Conservation (phyloP, 2,329 filamentous ascomycete genomes). For the Arachnopeziza araneosa region DNA sequence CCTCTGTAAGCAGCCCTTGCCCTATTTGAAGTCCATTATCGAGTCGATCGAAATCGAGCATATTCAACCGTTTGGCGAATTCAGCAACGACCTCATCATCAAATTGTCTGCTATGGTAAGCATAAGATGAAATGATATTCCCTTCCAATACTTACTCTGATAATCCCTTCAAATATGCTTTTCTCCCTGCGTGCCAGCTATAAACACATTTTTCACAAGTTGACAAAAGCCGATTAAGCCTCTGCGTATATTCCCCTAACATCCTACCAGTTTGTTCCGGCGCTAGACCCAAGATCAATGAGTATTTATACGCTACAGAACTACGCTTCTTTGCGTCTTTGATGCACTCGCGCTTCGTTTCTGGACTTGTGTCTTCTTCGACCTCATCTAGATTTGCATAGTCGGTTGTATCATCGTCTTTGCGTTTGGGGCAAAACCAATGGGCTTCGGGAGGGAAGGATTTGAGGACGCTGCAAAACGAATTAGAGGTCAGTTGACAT, state of each 20-base stretch:
- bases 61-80: conserved; percentile 52
- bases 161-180: conserved; percentile 55
- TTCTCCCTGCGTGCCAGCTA: conserved; percentile 67
- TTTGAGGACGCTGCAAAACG: conserved; percentile 24
- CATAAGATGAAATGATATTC: not conserved
- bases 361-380: conserved; percentile 42
- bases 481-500: conserved; percentile 4
- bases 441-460: conserved; percentile 42
- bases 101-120: conserved; percentile 24
- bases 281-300: conserved; percentile 63
- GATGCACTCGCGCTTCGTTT: conserved; percentile 49
- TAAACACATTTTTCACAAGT: conserved; percentile 66
- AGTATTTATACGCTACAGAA: conserved; percentile 60
- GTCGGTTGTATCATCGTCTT: conserved; percentile 56
- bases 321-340: conserved; percentile 50
- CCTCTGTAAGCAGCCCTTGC: conserved; percentile 42
- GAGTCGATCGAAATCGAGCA: conserved; percentile 57
- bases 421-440: conserved; percentile 61
- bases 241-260: conserved; percentile 51
- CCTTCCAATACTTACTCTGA: conserved; percentile 46
- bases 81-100: conserved; percentile 45
- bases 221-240: conserved; percentile 53
- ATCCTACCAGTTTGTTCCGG: conserved; percentile 53
- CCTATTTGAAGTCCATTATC: conserved; percentile 53
- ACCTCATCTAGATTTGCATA: conserved; percentile 51